These are phyloP conservation scores for Lentinula sp. DNA, from an alignment of 768 basidiomycete genomes.

Conservation along the genomic window DNA sequence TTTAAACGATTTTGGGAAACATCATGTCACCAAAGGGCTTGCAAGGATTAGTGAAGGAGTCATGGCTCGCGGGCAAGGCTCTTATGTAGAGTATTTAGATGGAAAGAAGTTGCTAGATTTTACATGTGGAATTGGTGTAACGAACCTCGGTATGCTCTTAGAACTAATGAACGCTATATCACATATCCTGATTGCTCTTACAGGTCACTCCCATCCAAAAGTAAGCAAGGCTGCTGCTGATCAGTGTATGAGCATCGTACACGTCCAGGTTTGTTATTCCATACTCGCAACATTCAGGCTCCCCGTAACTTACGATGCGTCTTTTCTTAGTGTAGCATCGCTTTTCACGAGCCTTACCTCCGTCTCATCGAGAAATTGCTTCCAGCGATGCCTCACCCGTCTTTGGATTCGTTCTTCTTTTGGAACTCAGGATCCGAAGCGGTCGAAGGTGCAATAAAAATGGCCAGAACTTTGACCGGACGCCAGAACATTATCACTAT, in stretches of 20 bases:
- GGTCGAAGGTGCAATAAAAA: conserved; percentile 83
- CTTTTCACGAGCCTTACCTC: conserved; percentile 81
- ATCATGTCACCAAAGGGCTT: conserved; percentile 42
- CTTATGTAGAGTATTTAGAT: conserved; percentile 67
- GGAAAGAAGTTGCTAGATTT: conserved; percentile 79
- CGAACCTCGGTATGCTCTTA: conserved; percentile 57
- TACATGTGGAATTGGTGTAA: conserved; percentile 84
- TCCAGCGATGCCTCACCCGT: conserved; percentile 85
- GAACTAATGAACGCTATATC: not conserved
- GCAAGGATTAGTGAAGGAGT: conserved; percentile 45
- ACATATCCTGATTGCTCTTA: not conserved
- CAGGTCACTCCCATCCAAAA: conserved; percentile 84
- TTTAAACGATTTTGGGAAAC: conserved; percentile 28
- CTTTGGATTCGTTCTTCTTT: conserved; percentile 94
- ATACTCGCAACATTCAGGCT: not conserved
- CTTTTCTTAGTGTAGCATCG: conserved; percentile 72
- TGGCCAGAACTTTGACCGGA: conserved; percentile 73
- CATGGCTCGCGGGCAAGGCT: conserved; percentile 64
- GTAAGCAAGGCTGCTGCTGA: conserved; percentile 86
- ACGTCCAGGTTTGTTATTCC: conserved; percentile 53
- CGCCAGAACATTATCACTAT: conserved; percentile 86
- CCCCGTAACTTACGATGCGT: not conserved
- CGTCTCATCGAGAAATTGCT: conserved; percentile 80
- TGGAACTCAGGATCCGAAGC: conserved; percentile 97
- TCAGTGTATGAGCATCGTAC: conserved; percentile 77